Base-by-base conservation (phyloP, 495 filamentous ascomycete genomes). In the Penicillium cataractarum region DNA sequence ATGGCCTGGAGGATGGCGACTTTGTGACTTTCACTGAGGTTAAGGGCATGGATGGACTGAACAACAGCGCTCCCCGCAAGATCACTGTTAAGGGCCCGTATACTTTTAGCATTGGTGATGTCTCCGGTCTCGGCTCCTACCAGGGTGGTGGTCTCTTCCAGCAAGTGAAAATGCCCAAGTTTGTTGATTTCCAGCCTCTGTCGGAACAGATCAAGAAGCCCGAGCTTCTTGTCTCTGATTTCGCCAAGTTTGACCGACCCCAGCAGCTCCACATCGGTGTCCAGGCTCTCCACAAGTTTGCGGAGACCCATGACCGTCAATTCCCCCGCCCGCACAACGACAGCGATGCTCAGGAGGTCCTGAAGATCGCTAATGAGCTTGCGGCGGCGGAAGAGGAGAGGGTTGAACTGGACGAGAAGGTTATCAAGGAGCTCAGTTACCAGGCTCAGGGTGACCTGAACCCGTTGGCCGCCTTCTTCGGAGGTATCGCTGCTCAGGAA, bases 151-250 rank as follows among this genome's bases (percentile, higher is more conserved):
- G 96, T 58, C 82, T 97, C 39, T 99, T 87, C 71, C 90, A 87
- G 10, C 96, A 99, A 73, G 93, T 97, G 68, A 99, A 98, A 82
- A 96, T 96, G 93, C 93, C 93, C 33, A 97, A 96, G 79, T 86
- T 91, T 51, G 78, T 99, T 66, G 87, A 96, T 67, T 99, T 98
- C 78, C 90, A 95, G 75, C 78, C 88, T 15, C 81, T 97, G 35
- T 83, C 83, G 21, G 80, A 84, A 44, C 87, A 96, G 63, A 74
- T 97, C 35, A 90, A 90, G 72, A 90, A 92, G 57, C 96, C 96
- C 9, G 94, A 97, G 58, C 83, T 94, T 60, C 77, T 99, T 61
- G 84, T 96, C 26, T 97, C 96, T 19, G 96, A 99, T 73, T 97
- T 91, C 67, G 96, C 96, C 76, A 99, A 99, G 72, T 96, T 97